These are phyloP conservation scores for Botrytis cinerea DNA, from an alignment of 2,329 filamentous ascomycete genomes.

Conservation along the genomic window DNA sequence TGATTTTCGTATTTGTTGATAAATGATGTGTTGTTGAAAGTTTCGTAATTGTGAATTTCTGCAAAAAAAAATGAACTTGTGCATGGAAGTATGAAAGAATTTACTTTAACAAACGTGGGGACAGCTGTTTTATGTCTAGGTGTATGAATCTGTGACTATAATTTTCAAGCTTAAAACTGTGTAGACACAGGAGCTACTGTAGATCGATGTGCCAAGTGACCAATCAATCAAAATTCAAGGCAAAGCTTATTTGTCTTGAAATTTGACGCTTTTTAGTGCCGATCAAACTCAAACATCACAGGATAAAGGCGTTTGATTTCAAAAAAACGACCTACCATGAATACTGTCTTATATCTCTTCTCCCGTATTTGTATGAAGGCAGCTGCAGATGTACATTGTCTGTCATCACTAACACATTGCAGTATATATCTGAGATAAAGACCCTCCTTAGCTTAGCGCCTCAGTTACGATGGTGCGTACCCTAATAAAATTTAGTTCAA, in stretches of 20 bases:
- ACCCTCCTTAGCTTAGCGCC: not conserved
- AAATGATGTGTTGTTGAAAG: not conserved
- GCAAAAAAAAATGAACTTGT: not conserved
- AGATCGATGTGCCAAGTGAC: not conserved
- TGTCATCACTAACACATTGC: not conserved
- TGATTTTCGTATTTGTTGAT: accelerated
- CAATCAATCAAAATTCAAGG: not conserved
- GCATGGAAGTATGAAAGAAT: not conserved
- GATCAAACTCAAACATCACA: not conserved
- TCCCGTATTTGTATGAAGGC: not conserved
- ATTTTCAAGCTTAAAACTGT: not conserved
- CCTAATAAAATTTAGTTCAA: not conserved
- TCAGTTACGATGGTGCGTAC: not conserved
- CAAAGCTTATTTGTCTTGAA: not conserved
- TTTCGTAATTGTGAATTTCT: not conserved
- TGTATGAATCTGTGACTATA: too few relatives aligned
- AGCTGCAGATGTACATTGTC: not conserved
- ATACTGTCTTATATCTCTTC: not conserved
- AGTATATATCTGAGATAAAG: too few relatives aligned
- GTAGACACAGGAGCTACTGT: not conserved
- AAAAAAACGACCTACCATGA: too few relatives aligned
- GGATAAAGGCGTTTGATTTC: not conserved
- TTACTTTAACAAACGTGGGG: not conserved
- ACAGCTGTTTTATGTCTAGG: not conserved
- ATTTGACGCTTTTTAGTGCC: not conserved